Conservation (phyloP, 2,329 filamentous ascomycete genomes). For the Botrytis fragariae region DNA sequence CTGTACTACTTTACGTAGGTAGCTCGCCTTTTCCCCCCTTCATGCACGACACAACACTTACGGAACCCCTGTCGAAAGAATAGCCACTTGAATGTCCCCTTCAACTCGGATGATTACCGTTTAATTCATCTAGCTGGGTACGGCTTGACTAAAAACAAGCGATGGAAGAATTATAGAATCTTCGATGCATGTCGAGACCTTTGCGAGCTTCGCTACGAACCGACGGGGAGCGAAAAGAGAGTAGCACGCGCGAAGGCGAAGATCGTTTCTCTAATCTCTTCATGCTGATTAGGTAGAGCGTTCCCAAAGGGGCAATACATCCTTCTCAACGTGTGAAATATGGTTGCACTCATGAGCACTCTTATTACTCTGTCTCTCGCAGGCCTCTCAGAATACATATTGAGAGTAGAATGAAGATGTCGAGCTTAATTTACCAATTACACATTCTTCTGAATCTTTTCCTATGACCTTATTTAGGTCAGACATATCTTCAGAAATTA, state of each 20-base stretch:
- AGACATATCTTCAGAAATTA: constrained; percentile 1
- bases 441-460: not conserved
- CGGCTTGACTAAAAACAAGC: constrained; percentile 22
- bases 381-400: not conserved
- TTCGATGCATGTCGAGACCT: constrained; percentile 10
- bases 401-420: not conserved
- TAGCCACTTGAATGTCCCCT: not conserved
- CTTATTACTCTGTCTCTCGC: not conserved
- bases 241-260: not conserved
- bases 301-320: not conserved
- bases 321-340: not conserved
- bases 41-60: constrained; percentile 12
- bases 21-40: constrained; percentile 8
- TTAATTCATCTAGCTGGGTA: constrained; percentile 12
- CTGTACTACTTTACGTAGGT: not conserved
- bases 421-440: not conserved
- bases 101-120: constrained; percentile 12
- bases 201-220: constrained; percentile 4
- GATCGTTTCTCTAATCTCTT: constrained; percentile 6
- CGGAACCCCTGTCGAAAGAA: not conserved
- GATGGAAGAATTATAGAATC: constrained; percentile 25
- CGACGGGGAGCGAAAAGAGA: not conserved
- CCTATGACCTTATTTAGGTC: not conserved
- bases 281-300: not conserved
- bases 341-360: not conserved